These are phyloP conservation scores for Peronospora farinosa DNA, from an alignment of 352 stramenopile genomes.

Conservation along the genomic window DNA sequence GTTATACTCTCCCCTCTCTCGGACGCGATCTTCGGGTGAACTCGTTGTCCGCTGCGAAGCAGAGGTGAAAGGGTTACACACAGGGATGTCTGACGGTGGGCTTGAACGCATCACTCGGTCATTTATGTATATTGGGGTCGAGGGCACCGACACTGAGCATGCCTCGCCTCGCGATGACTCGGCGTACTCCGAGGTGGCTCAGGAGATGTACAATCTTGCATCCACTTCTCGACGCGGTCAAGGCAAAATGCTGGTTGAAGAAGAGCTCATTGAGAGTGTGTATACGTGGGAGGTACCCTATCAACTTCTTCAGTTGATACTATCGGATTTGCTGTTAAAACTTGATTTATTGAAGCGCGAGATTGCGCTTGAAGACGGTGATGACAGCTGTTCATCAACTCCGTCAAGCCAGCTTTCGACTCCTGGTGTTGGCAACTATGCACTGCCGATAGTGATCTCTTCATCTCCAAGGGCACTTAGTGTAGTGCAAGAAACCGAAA, in stretches of 20 bases:
- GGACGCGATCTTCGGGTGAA: conserved; percentile 54
- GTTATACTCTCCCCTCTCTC: conserved; percentile 58
- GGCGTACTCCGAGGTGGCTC: conserved; percentile 32
- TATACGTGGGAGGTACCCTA: conserved; percentile 86
- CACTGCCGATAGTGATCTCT: conserved; percentile 21
- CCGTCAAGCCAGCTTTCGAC: conserved; percentile 47
- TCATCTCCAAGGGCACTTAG: conserved; percentile 27
- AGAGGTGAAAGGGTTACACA: conserved; percentile 39
- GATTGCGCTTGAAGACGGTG: conserved; percentile 31
- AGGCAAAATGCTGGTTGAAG: conserved; percentile 72
- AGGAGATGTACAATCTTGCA: conserved; percentile 38
- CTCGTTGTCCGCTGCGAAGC: conserved; percentile 78
- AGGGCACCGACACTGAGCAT: conserved; percentile 18
- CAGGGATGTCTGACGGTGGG: conserved; percentile 28
- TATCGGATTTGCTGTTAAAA: conserved; percentile 66
- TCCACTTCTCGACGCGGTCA: conserved; percentile 36
- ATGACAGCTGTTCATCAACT: conserved; percentile 39
- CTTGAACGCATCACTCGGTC: conserved; percentile 65
- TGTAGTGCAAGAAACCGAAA: conserved; percentile 33
- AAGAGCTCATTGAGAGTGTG: conserved; percentile 84
- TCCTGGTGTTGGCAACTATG: conserved; percentile 31
- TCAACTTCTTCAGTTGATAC: conserved; percentile 73
- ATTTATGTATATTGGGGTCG: conserved; percentile 65
- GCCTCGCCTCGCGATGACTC: conserved; percentile 5
- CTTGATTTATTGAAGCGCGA: conserved; percentile 55